These are phyloP conservation scores for Cladobotryum mycophilum DNA, from an alignment of 2,329 filamentous ascomycete species.

Conservation along the genomic window DNA sequence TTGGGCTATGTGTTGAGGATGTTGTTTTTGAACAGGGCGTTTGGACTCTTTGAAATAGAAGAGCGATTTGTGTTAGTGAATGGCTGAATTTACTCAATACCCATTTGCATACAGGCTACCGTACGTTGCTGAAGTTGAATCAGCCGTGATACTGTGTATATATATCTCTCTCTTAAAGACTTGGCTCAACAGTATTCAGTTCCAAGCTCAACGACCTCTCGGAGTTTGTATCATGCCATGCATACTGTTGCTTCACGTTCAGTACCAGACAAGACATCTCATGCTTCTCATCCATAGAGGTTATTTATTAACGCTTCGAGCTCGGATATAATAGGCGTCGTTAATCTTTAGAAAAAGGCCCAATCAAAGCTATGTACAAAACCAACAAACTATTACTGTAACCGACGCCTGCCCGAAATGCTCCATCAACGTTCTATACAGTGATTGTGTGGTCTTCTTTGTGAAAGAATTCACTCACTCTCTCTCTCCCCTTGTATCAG, in stretches of 20 bases:
- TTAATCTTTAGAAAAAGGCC: constrained; percentile 1
- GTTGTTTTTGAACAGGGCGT: not conserved
- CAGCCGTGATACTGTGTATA: too few species aligned
- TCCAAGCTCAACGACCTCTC: too few species aligned
- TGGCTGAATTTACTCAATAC: not conserved
- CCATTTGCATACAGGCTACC: too few species aligned
- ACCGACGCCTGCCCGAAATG: constrained; percentile 1
- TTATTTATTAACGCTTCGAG: constrained; percentile 1
- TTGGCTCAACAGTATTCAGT: too few species aligned
- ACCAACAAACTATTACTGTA: not conserved
- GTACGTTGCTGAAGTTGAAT: too few species aligned
- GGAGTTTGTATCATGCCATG: too few species aligned
- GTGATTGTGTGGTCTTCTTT: not conserved
- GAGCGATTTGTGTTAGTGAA: not conserved
- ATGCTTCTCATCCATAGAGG: not conserved
- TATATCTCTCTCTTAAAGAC: too few species aligned
- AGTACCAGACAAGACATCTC: too few species aligned
- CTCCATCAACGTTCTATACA: constrained; percentile 1
- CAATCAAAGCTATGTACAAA: constrained; percentile 9
- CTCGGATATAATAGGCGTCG: constrained; percentile 2
- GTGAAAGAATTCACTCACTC: not conserved
- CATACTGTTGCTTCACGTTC: not conserved
- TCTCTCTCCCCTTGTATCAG: not conserved
- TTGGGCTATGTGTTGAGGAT: constrained; percentile 5
- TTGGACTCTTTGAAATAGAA: not conserved